These are phyloP conservation scores for Solanum ossicruentum DNA, from an alignment of 257 asterid species.

Conservation along the genomic window DNA sequence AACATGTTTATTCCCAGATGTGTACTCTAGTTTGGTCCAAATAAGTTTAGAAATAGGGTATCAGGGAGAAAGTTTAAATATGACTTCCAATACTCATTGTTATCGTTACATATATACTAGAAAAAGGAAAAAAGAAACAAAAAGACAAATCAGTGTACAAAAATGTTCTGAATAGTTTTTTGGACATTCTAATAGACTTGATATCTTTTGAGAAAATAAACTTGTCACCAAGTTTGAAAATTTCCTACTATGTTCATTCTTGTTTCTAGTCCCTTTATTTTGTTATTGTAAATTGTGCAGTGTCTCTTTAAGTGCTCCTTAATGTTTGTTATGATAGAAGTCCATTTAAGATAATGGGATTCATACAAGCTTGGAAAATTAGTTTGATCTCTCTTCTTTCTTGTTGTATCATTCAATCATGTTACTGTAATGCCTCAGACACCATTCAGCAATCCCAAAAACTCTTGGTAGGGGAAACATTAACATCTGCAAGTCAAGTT, in stretches of 20 bases:
- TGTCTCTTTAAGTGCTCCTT: background rate
- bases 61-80: background rate
- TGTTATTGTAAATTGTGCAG: background rate
- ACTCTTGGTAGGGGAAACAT: constrained; percentile 21
- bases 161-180: background rate
- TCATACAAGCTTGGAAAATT: background rate
- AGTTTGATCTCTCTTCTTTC: background rate
- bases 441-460: constrained; percentile 22
- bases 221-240: background rate
- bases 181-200: background rate
- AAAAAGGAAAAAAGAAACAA: background rate
- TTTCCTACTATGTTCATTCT: background rate
- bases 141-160: background rate
- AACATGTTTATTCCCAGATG: background rate
- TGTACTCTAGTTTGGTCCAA: background rate
- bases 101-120: background rate
- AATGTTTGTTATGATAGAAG: background rate
- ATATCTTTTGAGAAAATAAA: background rate
- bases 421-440: constrained; percentile 9
- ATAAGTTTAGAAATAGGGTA: background rate
- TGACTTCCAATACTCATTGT: background rate
- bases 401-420: background rate
- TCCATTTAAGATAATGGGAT: background rate
- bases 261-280: background rate
- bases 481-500: constrained; percentile 28